Percentiles rank a stretch among this genome's conserved stretches.
These are phyloP conservation scores for Lodderomyces pseudojiufengensis DNA, from an alignment of 1,139 yeast species.

Conservation along the genomic window DNA sequence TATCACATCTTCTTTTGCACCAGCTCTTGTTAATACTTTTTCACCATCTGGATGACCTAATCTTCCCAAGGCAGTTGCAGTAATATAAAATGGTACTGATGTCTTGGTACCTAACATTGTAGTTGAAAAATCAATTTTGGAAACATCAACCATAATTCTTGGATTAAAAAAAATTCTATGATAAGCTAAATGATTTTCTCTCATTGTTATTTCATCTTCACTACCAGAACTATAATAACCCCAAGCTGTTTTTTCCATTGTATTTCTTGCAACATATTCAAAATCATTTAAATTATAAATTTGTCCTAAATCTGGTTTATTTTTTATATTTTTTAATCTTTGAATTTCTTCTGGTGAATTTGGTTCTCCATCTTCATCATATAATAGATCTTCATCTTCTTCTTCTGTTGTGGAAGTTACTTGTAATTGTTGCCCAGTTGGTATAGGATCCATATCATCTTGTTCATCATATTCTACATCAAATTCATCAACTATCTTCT, in stretches of 20 bases:
- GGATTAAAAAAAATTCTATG: conserved; percentile 88
- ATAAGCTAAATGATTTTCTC: conserved; percentile 87
- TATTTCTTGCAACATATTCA: conserved; percentile 75
- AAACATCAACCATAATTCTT: conserved; percentile 69
- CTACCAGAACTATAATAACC: conserved; percentile 89
- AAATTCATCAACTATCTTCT: conserved; percentile 35
- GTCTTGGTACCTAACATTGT: conserved; percentile 39
- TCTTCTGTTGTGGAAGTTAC: conserved; percentile 8
- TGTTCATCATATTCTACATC: conserved; percentile 49
- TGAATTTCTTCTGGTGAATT: conserved; percentile 29
- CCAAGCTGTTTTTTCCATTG: conserved; percentile 76
- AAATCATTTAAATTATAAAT: conserved; percentile 74
- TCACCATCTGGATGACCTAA: conserved; percentile 81
- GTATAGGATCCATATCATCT: conserved; percentile 29
- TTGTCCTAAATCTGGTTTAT: conserved; percentile 61
- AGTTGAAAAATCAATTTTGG: conserved; percentile 34
- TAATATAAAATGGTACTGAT: conserved; percentile 61
- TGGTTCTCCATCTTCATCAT: conserved; percentile 34
- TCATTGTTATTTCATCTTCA: conserved; percentile 84
- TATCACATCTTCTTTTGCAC: conserved; percentile 61
- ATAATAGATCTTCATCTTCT: conserved; percentile 21
- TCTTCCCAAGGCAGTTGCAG: conserved; percentile 80
- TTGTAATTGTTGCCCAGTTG: conserved; percentile 18
- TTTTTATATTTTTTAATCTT: conserved; percentile 23
- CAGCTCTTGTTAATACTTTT: conserved; percentile 68